These are phyloP conservation scores for Populus nigra DNA, from an alignment of 345 rosid genomes.

Conservation along the genomic window DNA sequence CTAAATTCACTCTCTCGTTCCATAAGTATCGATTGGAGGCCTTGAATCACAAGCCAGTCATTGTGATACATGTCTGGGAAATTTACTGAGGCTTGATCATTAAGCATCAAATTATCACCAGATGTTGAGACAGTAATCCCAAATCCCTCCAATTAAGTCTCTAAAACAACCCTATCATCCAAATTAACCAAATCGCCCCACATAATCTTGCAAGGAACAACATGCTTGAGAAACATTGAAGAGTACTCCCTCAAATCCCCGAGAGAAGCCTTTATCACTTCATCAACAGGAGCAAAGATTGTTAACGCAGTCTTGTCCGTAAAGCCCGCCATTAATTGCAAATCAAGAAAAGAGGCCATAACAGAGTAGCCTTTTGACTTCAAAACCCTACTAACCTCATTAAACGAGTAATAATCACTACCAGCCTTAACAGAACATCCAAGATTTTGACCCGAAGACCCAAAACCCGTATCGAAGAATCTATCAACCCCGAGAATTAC, in stretches of 20 bases:
- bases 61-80: conserved; percentile 32
- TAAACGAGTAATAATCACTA: conserved; percentile 1
- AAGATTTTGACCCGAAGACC: neutral
- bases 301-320: conserved; percentile 21
- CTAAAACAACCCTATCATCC: conserved; percentile 15
- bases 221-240: conserved; percentile 36
- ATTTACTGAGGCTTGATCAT: conserved; percentile 22
- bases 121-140: conserved; percentile 23
- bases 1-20: conserved; percentile 8
- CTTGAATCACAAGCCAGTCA: conserved; percentile 43
- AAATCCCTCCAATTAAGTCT: conserved; percentile 33
- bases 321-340: conserved; percentile 34
- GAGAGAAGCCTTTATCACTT: conserved; percentile 9
- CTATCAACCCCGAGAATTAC: conserved; percentile 32
- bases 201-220: conserved; percentile 31
- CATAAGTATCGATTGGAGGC: conserved; percentile 18
- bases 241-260: conserved; percentile 23
- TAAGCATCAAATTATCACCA: conserved; percentile 28
- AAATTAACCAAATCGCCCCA: conserved; percentile 34
- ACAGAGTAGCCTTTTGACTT: conserved; percentile 38
- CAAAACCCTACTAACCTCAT: conserved; percentile 23
- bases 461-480: conserved; percentile 34
- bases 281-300: conserved; percentile 45
- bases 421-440: neutral
- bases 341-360: conserved; percentile 44